Percentiles rank a stretch among this genome's conserved stretches.
Evolutionary conservation across 1,284 basidiomycete genomes (phyloP).

Genomic region (Trametes hirsuta): DNA sequence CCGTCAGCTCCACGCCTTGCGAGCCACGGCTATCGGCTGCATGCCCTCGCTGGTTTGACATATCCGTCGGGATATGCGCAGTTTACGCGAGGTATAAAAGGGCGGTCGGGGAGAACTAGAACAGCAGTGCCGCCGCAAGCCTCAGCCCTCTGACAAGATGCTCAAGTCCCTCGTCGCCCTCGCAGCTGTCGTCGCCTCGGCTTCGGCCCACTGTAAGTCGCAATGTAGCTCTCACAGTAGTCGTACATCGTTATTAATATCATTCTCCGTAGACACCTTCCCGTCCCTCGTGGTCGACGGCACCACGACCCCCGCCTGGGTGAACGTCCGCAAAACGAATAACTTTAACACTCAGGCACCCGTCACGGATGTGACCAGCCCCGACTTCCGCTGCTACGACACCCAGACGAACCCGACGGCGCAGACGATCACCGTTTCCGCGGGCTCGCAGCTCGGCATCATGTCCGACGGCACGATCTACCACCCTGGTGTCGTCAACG

Average conservation of each 20-base stretch:
- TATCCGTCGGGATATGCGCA: not conserved
- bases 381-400: slow-evolving; percentile 52
- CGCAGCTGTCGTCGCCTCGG: slow-evolving; percentile 21
- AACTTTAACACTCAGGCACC: slow-evolving; percentile 48
- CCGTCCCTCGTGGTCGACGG: slow-evolving; percentile 33
- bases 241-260: not conserved
- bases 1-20: slow-evolving; percentile 9
- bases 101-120: not conserved
- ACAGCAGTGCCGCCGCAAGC: not conserved
- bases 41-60: not conserved
- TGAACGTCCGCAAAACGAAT: slow-evolving; percentile 48
- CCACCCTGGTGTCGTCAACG: slow-evolving; percentile 36
- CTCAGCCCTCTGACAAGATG: slow-evolving; percentile 14
- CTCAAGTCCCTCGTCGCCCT: slow-evolving; percentile 22
- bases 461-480: slow-evolving; percentile 34
- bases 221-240: not conserved
- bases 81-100: slow-evolving; percentile 13
- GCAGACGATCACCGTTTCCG: slow-evolving; percentile 37
- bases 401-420: slow-evolving; percentile 41
- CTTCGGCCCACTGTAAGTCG: slow-evolving; percentile 22
- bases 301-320: slow-evolving; percentile 35
- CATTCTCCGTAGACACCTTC: slow-evolving; percentile 29
- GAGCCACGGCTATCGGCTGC: not conserved
- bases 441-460: slow-evolving; percentile 22
- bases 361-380: slow-evolving; percentile 40